Conservation (phyloP, 2,329 filamentous ascomycete genomes). For the Rugonectria rugulosa region DNA sequence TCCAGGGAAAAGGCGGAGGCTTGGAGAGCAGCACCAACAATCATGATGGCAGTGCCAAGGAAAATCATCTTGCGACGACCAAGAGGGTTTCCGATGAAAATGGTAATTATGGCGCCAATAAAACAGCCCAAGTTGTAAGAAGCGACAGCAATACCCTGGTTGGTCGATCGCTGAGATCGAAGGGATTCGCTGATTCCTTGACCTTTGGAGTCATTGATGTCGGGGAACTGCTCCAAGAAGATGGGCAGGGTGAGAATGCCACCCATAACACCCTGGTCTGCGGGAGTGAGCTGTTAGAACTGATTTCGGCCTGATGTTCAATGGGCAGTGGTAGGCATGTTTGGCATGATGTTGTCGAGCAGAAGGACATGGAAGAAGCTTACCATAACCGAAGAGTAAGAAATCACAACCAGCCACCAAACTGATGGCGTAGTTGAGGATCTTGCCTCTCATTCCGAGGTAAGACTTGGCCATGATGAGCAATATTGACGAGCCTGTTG, state of each 20-base stretch:
- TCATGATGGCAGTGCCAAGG: constrained; percentile 64
- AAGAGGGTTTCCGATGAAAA: constrained; percentile 70
- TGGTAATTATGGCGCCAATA: constrained; percentile 69
- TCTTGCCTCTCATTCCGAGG: constrained; percentile 70
- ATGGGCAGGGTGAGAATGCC: constrained; percentile 73
- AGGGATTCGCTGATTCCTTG: constrained; percentile 45
- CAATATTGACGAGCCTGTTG: background rate
- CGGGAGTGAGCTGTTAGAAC: too few relatives aligned
- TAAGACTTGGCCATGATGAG: constrained; percentile 52
- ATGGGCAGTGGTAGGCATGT: too few relatives aligned
- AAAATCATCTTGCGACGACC: constrained; percentile 67
- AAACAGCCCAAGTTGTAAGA: constrained; percentile 69
- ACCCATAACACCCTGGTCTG: constrained; percentile 80
- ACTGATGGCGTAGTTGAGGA: constrained; percentile 73
- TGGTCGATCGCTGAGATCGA: constrained; percentile 54
- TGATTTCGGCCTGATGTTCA: constrained; percentile 1
- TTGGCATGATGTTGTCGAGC: too few relatives aligned
- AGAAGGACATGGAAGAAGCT: constrained; percentile 12
- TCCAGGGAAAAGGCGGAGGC: constrained; percentile 60
- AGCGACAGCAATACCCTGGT: constrained; percentile 63
- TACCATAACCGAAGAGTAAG: constrained; percentile 66
- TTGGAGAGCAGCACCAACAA: constrained; percentile 67
- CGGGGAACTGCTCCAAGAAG: constrained; percentile 66
- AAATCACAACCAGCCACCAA: constrained; percentile 78
- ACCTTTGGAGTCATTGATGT: constrained; percentile 51